These are phyloP conservation scores for Ciborinia camelliae DNA, from an alignment of 2,329 filamentous ascomycete species.

Conservation along the genomic window DNA sequence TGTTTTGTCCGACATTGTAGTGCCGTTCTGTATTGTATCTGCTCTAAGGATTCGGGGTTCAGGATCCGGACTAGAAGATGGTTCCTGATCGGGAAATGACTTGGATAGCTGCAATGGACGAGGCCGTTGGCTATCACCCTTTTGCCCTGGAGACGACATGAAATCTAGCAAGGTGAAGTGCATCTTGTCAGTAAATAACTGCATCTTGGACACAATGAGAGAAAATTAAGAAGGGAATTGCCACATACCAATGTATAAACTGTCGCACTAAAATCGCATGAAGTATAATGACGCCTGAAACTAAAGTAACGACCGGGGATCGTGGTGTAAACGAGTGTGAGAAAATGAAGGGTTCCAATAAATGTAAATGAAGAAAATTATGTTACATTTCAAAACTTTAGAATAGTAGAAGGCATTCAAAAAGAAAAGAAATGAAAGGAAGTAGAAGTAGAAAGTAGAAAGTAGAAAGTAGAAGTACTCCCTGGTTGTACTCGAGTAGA, in stretches of 20 bases:
- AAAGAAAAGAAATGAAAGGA: background rate
- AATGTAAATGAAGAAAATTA: background rate
- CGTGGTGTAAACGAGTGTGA: slow-evolving; percentile 30
- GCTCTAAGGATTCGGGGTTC: slow-evolving; percentile 31
- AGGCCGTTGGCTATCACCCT: slow-evolving; percentile 32
- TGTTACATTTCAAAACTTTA: slow-evolving; percentile 27
- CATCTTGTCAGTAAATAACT: slow-evolving; percentile 34
- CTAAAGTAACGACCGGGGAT: slow-evolving; percentile 27
- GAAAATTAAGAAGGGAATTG: slow-evolving; percentile 8
- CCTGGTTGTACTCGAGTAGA: too few species aligned
- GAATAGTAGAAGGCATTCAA: background rate
- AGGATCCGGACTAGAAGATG: slow-evolving; percentile 25
- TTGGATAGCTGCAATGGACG: slow-evolving; percentile 39
- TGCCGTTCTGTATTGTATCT: slow-evolving; percentile 36
- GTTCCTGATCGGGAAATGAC: slow-evolving; percentile 41
- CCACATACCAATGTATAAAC: slow-evolving; percentile 23
- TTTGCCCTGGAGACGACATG: slow-evolving; percentile 34
- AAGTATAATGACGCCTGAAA: slow-evolving; percentile 35
- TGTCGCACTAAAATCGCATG: slow-evolving; percentile 30
- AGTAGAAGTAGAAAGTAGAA: background rate
- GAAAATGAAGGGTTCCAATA: slow-evolving; percentile 19
- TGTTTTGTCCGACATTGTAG: slow-evolving; percentile 25
- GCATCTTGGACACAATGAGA: slow-evolving; percentile 19
- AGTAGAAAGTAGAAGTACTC: background rate
- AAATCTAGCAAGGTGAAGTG: slow-evolving; percentile 35